Evolutionary conservation across 495 filamentous ascomycete genomes (phyloP).

Genomic region (Opeltia flavorubescens): DNA sequence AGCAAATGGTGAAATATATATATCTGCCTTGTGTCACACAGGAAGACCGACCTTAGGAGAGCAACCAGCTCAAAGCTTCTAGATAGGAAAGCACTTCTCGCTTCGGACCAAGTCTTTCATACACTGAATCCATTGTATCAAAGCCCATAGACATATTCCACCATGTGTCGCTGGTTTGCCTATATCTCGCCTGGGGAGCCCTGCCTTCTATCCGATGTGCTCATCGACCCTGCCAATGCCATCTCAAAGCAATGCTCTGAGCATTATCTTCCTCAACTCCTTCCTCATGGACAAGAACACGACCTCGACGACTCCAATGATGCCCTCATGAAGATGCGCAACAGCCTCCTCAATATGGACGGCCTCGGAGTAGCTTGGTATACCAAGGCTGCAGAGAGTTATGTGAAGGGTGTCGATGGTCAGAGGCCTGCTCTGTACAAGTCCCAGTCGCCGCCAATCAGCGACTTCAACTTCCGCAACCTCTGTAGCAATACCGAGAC

Average conservation of each 20-base stretch:
- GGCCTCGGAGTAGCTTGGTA: conserved; percentile 26
- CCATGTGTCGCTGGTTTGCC: conserved; percentile 23
- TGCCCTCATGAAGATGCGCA: conserved; percentile 17
- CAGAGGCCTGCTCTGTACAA: conserved; percentile 32
- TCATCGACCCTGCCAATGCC: conserved; percentile 4
- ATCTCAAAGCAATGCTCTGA: conserved; percentile 11
- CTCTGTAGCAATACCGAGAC: conserved; percentile 29
- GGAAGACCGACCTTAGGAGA: neutral
- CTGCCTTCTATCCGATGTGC: conserved; percentile 2
- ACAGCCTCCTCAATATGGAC: conserved; percentile 19
- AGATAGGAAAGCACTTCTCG: neutral
- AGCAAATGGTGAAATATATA: neutral
- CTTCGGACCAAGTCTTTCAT: neutral
- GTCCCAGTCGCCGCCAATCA: conserved; percentile 29
- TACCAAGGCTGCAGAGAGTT: conserved; percentile 19
- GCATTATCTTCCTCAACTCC: conserved; percentile 10
- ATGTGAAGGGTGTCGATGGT: conserved; percentile 16
- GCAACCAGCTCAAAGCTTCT: neutral
- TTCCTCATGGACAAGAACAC: conserved; percentile 17
- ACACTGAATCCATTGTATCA: neutral
- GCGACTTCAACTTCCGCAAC: conserved; percentile 33
- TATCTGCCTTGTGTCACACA: neutral
- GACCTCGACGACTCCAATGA: conserved; percentile 17
- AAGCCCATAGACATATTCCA: conserved; percentile 10
- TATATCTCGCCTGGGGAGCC: conserved; percentile 10